Evolutionary conservation across 352 stramenopile species (phyloP), one percentile per base, ranked within the genome.

Genomic region (Globisporangium cystogenes): DNA sequence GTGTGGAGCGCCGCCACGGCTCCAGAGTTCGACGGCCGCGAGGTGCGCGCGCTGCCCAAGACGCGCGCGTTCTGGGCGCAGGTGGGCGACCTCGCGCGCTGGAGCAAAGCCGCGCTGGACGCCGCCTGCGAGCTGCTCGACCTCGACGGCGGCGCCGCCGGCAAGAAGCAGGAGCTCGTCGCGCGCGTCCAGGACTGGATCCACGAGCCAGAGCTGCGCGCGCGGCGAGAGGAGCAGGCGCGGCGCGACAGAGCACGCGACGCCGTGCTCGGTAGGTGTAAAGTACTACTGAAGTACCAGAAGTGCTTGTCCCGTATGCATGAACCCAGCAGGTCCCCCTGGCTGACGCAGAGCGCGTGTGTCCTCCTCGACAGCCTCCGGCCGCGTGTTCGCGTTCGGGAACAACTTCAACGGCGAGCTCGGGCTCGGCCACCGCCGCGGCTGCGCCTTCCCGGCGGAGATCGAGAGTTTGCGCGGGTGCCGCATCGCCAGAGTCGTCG

Each of bases 171-270:
- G 5, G 76, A 87, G 52, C 50, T 91, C 18, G 52, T 89, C 21
- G 75, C 77, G 46, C 65, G 76, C 8, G 70, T 91, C 21, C 76
- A 89, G 56, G 81, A 87, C 56, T 91, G 81, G 81, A 60, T 91
- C 44, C 55, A 86, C 49, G 74, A 74, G 43, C 73, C 81, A 4
- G 70, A 74, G 55, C 72, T 86, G 51, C 23, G 57, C 5, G 70
- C 70, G 5, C 55, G 52, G 33, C 59, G 65, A 10, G 65, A 75
- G 45, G 51, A 69, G 33, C 64, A 74, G 33, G 57, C 73, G 33
- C 55, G 55, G 29, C 60, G 68, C 16, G 65, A 74, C 16, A 65
- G 65, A 5, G 57, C 82, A 49, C 59, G 61, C 3, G 76, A 87
- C 26, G 64, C 59, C 0, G 36, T 79, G 48, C 62, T 89, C 39